Base-by-base conservation (phyloP, 176 grass and related monocot genomes). In the Olyra latifolia region DNA sequence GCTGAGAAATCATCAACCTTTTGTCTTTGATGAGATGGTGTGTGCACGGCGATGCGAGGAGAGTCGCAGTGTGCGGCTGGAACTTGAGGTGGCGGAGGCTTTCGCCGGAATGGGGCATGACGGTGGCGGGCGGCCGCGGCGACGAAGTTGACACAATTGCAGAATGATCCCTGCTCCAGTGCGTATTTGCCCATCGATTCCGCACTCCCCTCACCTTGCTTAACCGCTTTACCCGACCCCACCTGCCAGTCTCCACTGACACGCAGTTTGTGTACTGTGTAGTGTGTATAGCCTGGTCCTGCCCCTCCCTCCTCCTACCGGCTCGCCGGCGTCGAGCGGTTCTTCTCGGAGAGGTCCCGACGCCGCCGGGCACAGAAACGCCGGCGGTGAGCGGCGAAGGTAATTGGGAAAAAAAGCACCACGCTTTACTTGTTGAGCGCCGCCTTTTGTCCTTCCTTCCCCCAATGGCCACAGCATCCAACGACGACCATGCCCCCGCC, bases 391-490 rank as follows among this genome's bases (percentile, higher is more conserved):
- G 17, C 49, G 6, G 49, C 49, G 49, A 53, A 53, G 1, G 1
- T 54, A 7, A 54, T 54, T 8, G 0, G 50, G 8, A 8, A 5
- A 1, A n/a, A 7, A n/a, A n/a, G 50, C 50, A 8, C 19, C 48
- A 19, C 48, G 48, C 48, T 52, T 52, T 6, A 52, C 48, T 52
- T 19, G 48, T 19, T 52, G 48, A 52, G 43, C 46, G 78, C 24
- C 8, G 13, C 49, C 52, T 24, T 27, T 14, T 69, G 8, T 79
- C 35, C n/a, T 14, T 5, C 29, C 43, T 16, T 43, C 52, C 56
- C 79, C 35, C 59, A 46, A 86, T 80, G 84, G 84, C 77, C 20
- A 39, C 13, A 38, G 23, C 84, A 75, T 73, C 77, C 77, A 15
- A 52, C 43, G 40, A 38, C 74, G 30, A 40, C 42, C 41, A 22